These are phyloP conservation scores for Durio zibethinus DNA, from an alignment of 345 rosid species.

Conservation along the genomic window DNA sequence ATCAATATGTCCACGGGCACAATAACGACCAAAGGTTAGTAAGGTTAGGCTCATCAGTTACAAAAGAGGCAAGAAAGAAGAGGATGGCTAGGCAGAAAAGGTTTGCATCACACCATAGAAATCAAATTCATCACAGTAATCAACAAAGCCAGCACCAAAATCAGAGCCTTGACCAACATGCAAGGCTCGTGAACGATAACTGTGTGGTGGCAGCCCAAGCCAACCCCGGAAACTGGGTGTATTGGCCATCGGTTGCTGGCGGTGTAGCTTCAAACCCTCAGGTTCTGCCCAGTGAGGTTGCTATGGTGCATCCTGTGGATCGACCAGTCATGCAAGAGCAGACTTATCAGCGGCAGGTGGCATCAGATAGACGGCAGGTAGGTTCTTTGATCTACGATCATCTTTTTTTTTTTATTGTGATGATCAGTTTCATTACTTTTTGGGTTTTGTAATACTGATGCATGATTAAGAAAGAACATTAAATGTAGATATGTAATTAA, in stretches of 20 bases:
- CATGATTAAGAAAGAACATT: background rate
- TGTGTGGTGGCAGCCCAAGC: constrained; percentile 21
- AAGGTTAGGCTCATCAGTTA: constrained; percentile 69
- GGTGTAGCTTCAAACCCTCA: constrained; percentile 23
- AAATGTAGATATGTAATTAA: background rate
- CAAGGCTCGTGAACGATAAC: constrained; percentile 36
- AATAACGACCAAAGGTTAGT: constrained; percentile 44
- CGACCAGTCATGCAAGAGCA: constrained; percentile 41
- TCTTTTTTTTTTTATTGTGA: background rate
- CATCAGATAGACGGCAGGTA: constrained; percentile 75
- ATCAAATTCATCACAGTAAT: constrained; percentile 25
- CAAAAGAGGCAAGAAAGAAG: constrained; percentile 97
- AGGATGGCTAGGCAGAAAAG: constrained; percentile 96
- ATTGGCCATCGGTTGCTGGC: constrained; percentile 43
- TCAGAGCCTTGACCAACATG: constrained; percentile 37
- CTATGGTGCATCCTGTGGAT: constrained; percentile 26
- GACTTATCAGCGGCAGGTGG: constrained; percentile 46
- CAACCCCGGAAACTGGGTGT: constrained; percentile 56
- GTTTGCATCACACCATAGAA: constrained; percentile 52
- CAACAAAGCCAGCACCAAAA: constrained; percentile 42
- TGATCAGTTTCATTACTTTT: background rate
- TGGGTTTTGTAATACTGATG: background rate
- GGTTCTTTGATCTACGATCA: background rate
- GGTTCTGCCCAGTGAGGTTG: constrained; percentile 28
- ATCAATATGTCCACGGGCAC: constrained; percentile 41